Base-by-base conservation (phyloP, 164 flowering plant genomes). In the Chimonanthus salicifolius region DNA sequence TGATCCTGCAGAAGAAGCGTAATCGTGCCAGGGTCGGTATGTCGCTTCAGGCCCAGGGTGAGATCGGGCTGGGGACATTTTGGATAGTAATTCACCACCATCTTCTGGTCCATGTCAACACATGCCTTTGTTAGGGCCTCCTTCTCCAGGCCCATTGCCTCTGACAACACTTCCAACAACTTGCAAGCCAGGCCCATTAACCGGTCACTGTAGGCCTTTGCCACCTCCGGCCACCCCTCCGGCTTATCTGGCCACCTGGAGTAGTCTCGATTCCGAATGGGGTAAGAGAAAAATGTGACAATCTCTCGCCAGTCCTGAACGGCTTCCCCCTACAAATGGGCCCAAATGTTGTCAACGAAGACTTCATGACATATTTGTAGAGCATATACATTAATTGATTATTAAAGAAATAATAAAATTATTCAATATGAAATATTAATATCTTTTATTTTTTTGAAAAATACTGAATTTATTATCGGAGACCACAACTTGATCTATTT, bases 181-280 rank as follows among this genome's bases (percentile, higher is more conserved):
- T 89, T 89, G 78, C 94, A 90, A 0, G 93, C 97, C 49, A 92
- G 74, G 2, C 76, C 88, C 97, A 92, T 92, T 5, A 89, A 75
- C 66, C 81, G 77, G 78, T 89, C 91, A 69, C 97, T 89, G 89
- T 92, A 92, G 46, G 74, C 62, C 82, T 83, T 76, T 4, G 91
- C 87, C 72, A 79, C 87, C 7, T 74, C 74, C 13, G 5, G 78
- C 97, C 97, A 92, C 21, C 82, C 91, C 75, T 87, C 90, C 0
- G 97, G 97, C 86, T 86, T 87, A 83, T 89, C 87, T 6, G 95
- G 97, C 97, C 97, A 90, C 75, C 94, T 77, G 5, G 92, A 86
- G 80, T 92, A 92, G 84, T 90, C 97, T 50, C 97, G 62, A 78
- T 8, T 72, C 43, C 79, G 74, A 1, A 83, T 46, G 44, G 95